phyloP scores from a whole-genome alignment of 2,329 filamentous ascomycete species.

The Xylaria sp. region DNA sequence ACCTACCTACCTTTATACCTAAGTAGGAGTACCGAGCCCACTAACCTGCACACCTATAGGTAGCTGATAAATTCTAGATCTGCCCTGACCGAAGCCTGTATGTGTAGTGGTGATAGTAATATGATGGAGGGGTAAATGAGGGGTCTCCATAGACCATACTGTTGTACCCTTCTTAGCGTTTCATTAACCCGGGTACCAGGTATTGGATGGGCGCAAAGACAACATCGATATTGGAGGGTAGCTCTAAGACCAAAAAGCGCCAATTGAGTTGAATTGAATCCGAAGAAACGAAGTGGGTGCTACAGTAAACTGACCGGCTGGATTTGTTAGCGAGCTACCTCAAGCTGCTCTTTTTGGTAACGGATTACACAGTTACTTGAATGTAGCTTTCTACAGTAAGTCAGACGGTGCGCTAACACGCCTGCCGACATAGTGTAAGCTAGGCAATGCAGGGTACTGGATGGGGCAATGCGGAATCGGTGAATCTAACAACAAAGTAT shows the following conservation, averaged over 20 bases:
- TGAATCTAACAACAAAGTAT: slow-evolving; percentile 19
- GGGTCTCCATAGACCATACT: slow-evolving; percentile 5
- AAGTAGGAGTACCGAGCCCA: not conserved
- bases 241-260: not conserved
- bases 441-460: slow-evolving; percentile 8
- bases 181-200: slow-evolving; percentile 29
- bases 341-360: not conserved
- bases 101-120: not conserved
- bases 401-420: slow-evolving; percentile 15
- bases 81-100: not conserved
- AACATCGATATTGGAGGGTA: not conserved
- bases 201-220: slow-evolving; percentile 8
- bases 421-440: not conserved
- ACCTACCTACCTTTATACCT: not conserved
- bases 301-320: slow-evolving; percentile 1
- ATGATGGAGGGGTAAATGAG: slow-evolving; percentile 35
- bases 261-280: not conserved
- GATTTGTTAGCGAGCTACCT: not conserved
- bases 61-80: no score
- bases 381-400: slow-evolving; percentile 30
- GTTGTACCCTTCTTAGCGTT: not conserved
- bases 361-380: not conserved
- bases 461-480: slow-evolving; percentile 33
- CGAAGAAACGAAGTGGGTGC: not conserved
- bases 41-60: not conserved